These are phyloP conservation scores for Eremothecium coryli DNA, from an alignment of 1,139 yeast genomes.

Conservation along the genomic window DNA sequence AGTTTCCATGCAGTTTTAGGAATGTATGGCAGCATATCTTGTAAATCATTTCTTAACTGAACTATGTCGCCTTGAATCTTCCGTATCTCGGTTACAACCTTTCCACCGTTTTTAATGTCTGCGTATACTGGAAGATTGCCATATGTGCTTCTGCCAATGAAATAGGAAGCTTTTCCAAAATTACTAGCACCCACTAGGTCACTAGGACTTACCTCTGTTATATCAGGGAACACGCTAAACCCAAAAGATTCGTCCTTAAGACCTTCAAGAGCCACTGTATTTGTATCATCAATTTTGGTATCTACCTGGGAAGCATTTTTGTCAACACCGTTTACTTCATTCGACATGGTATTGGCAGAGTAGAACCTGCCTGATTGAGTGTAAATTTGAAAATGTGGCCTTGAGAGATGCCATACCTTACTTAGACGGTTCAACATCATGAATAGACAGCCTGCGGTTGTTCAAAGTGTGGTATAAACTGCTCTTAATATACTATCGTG, in stretches of 20 bases:
- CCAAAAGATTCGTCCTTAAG: too few relatives aligned
- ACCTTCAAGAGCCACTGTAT: slow-evolving; percentile 4
- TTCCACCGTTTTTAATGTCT: slow-evolving; percentile 37
- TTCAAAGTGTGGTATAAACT: too few relatives aligned
- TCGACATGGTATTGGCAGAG: too few relatives aligned
- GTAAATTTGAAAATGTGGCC: too few relatives aligned
- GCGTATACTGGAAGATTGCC: slow-evolving; percentile 66
- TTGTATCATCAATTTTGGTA: not conserved
- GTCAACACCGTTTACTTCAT: not conserved
- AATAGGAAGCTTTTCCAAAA: slow-evolving; percentile 40
- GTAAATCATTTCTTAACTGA: slow-evolving; percentile 51
- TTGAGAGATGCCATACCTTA: too few relatives aligned
- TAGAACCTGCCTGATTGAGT: too few relatives aligned
- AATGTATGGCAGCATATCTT: slow-evolving; percentile 38
- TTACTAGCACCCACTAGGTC: slow-evolving; percentile 30
- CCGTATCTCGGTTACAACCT: slow-evolving; percentile 53
- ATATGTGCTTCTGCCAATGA: slow-evolving; percentile 43
- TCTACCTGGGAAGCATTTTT: not conserved
- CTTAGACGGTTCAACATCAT: too few relatives aligned
- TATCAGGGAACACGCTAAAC: slow-evolving; percentile 24
- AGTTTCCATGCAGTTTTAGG: slow-evolving; percentile 38
- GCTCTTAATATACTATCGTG: too few relatives aligned
- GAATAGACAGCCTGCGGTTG: too few relatives aligned
- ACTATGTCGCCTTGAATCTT: slow-evolving; percentile 53
- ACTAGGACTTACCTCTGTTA: slow-evolving; percentile 22